Evolutionary conservation across 192 early-diverging fungal species (phyloP), one percentile per base, ranked within the genome.

Genomic region (Chytriomyces confervae): DNA sequence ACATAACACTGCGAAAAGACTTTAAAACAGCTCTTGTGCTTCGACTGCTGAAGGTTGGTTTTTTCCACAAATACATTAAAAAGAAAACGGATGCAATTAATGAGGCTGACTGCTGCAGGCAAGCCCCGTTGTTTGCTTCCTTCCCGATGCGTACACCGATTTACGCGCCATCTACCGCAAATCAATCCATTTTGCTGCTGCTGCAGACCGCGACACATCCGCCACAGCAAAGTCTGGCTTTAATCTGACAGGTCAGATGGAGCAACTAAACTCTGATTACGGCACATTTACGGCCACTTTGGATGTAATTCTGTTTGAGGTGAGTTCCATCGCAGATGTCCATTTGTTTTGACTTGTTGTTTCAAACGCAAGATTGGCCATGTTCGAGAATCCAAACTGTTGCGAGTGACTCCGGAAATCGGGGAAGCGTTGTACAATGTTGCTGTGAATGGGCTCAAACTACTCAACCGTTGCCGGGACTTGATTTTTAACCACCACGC

Each of bases 1-100:
- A 86, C 45, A 83, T 87, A 44, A 76, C 77, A 7, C 79, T 81
- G 60, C 74, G 81, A 57, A 88, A 89, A 66, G 83, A 84, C 60
- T 72, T 89, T 60, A 88, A 89, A 50, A 6, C 82, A 2, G 86
- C 88, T 10, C 65, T 79, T 24, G 68, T 84, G n/a, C 77, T 76
- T 7, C 88, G 88, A 69, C 16, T 86, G 6, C 84, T 89, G 69
- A 84, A 82, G 72, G 86, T 86, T 23, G 8, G 62, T 11, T 23
- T 64, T 61, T 78, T 1, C 46, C 3, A 6, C 80, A 10, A 76
- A 44, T 44, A 4, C 29, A 77, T 61, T n/a, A n/a, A n/a, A 5
- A 5, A 53, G 6, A 53, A 24, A 70, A 11, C 36, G 4, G 36
- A 36, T 36, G 36, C 36, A 36, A 3, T 36, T 36, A 36, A 36